phyloP scores from a whole-genome alignment of 2,329 filamentous ascomycete genomes.

The Ceratocystis papillata region DNA sequence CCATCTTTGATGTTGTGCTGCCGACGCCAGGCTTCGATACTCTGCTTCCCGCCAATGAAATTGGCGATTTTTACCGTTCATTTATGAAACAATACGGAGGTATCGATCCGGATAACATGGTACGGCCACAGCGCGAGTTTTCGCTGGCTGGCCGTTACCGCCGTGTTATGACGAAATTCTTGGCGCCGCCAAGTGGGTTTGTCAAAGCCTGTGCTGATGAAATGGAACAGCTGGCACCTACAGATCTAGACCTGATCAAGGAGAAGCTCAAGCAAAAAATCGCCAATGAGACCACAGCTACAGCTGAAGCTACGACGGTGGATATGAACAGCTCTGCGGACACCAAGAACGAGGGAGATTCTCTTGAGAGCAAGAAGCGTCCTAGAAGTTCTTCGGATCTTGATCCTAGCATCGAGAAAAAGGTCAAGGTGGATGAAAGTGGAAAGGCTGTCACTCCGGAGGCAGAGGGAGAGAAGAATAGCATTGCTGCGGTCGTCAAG shows the following conservation, averaged over 20 bases:
- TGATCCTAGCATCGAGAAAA: slow-evolving; percentile 26
- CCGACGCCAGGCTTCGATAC: slow-evolving; percentile 89
- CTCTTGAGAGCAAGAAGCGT: slow-evolving; percentile 20
- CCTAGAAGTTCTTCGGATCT: slow-evolving; percentile 24
- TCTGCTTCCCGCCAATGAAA: slow-evolving; percentile 70
- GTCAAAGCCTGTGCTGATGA: slow-evolving; percentile 59
- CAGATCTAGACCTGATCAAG: slow-evolving; percentile 64
- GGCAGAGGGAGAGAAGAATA: slow-evolving; percentile 32
- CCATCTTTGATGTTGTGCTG: slow-evolving; percentile 78
- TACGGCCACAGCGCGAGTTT: slow-evolving; percentile 72
- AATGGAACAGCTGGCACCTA: slow-evolving; percentile 76
- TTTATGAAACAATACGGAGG: slow-evolving; percentile 82
- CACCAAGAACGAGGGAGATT: slow-evolving; percentile 17
- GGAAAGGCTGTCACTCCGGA: slow-evolving; percentile 21
- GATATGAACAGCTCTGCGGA: slow-evolving; percentile 24
- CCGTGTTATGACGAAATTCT: slow-evolving; percentile 65
- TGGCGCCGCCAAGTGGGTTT: slow-evolving; percentile 53
- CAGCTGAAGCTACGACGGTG: slow-evolving; percentile 21
- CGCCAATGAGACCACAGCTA: neutral
- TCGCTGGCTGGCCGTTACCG: slow-evolving; percentile 83
- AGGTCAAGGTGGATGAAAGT: slow-evolving; percentile 28
- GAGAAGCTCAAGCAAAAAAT: slow-evolving; percentile 31
- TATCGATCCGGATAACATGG: slow-evolving; percentile 78
- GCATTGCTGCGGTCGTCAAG: slow-evolving; percentile 59
- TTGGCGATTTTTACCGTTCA: slow-evolving; percentile 70